phyloP scores from a whole-genome alignment of 371 early-diverging fungal species.

The Basidiobolus meristosporus region DNA sequence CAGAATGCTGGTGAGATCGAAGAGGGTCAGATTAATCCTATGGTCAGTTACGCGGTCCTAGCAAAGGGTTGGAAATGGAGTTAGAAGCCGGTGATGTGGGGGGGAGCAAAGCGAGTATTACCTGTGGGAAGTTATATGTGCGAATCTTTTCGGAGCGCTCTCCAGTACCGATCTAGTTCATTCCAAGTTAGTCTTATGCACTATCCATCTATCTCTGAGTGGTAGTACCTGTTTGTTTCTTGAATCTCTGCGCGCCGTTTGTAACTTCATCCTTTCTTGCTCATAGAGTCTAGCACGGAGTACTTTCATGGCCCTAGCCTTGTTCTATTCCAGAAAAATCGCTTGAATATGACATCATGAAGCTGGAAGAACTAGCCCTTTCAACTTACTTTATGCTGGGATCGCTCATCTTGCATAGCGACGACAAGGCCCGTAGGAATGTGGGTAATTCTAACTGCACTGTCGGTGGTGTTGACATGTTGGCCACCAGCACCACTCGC shows the following conservation, averaged over 20 bases:
- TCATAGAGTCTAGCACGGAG: conserved; percentile 65
- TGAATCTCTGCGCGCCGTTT: conserved; percentile 29
- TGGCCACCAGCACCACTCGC: conserved; percentile 76
- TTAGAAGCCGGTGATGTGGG: not conserved
- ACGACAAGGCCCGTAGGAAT: conserved; percentile 77
- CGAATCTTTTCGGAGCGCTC: conserved; percentile 70
- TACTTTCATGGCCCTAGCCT: conserved; percentile 68
- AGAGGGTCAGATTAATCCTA: conserved; percentile 51
- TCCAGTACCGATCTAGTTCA: conserved; percentile 30
- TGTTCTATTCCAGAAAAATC: conserved; percentile 28
- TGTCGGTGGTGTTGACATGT: conserved; percentile 91
- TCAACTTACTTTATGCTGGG: conserved; percentile 44
- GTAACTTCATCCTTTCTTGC: conserved; percentile 32
- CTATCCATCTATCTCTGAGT: not conserved
- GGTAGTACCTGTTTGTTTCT: conserved; percentile 34
- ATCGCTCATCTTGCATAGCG: conserved; percentile 78
- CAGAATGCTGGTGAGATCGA: conserved; percentile 47
- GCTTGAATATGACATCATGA: not conserved
- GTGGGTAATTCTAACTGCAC: conserved; percentile 87
- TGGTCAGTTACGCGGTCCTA: conserved; percentile 71
- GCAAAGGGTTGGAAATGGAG: not conserved
- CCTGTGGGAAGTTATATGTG: conserved; percentile 69
- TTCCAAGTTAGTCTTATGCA: not conserved
- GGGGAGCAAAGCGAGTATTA: conserved; percentile 1
- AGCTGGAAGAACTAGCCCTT: not conserved